Base-by-base conservation (phyloP, 2,329 filamentous ascomycete species). In the Aureobasidium sp. region DNA sequence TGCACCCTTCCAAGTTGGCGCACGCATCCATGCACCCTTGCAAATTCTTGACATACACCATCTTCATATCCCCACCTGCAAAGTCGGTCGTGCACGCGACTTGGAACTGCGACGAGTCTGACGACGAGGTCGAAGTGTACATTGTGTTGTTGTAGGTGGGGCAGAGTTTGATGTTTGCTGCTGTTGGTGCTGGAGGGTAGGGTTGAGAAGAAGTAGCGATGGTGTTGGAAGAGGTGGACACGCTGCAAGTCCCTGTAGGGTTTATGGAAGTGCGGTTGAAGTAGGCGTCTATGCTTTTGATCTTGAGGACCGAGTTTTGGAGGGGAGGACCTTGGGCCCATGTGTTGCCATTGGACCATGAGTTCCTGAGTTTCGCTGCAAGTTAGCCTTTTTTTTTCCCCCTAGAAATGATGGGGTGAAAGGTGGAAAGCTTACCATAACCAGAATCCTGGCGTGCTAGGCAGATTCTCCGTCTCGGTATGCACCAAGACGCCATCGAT, bases 201-300 rank as follows among this genome's bases (percentile, higher is more conserved):
- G 27, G 27, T 29, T 29, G 27, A 29, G 27, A 29, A 12, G 27
- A 29, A 25, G 42, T 14, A 4, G 27, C 7, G 16, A n/a, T 21
- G 25, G 22, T 47, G 42, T 21, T 24, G 17, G 25, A 19, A 2
- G 45, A 5, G 5, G 17, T 14, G 45, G 45, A 24, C 2, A 16
- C 4, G 35, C 16, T 7, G 7, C 16, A 40, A 4, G 10, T 10
- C 16, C 38, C 38, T 6, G 6, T 29, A 12, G 27, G 12, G n/a
- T n/a, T n/a, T 10, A 22, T n/a, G 5, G 38, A 40, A 17, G 41
- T 45, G 4, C 41, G 41, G 25, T 45, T 45, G 22, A 27, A 45
- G 68, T 90, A 91, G 0, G 83, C 83, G 65, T 86, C 87, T 53
- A 89, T 76, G 62, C 88, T 89, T 29, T 75, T 78, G 24, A 90